Conservation (phyloP, 371 early-diverging fungal species). For the Lichtheimia corymbifera region DNA sequence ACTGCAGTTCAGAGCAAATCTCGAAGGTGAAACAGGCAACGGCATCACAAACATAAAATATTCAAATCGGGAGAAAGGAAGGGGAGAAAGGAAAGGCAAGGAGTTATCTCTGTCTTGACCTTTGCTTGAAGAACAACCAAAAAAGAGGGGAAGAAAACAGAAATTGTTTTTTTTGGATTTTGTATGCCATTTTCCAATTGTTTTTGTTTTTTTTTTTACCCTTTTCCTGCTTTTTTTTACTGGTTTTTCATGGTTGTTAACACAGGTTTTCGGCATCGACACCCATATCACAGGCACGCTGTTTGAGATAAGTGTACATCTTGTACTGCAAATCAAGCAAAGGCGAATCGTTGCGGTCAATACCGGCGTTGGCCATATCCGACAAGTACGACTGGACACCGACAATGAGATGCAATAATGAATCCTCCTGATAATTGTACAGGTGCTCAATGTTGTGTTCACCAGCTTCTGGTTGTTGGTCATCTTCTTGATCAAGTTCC, state of each 20-base stretch:
- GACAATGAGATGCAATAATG: constrained; percentile 34
- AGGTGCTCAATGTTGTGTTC: constrained; percentile 2
- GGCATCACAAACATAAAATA: too few relatives aligned
- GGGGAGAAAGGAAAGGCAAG: too few relatives aligned
- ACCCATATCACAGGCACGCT: constrained; percentile 37
- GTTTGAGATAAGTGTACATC: constrained; percentile 50
- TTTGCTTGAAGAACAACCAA: background rate
- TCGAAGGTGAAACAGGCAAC: too few relatives aligned
- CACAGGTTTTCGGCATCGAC: constrained; percentile 1
- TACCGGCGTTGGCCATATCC: constrained; percentile 24
- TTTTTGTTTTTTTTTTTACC: constrained; percentile 1
- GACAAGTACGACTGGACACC: constrained; percentile 46
- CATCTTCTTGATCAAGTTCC: constrained; percentile 11
- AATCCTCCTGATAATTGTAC: constrained; percentile 27
- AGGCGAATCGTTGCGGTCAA: constrained; percentile 19
- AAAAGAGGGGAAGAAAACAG: constrained; percentile 2
- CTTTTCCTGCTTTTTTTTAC: constrained; percentile 6
- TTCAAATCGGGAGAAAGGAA: too few relatives aligned
- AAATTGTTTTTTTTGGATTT: background rate
- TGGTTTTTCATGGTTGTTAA: constrained; percentile 1
- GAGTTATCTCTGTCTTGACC: too few relatives aligned
- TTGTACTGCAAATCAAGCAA: constrained; percentile 45
- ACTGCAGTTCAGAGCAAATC: too few relatives aligned
- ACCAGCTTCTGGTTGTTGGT: constrained; percentile 1
- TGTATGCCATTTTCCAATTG: constrained; percentile 6